Evolutionary conservation across 1,284 basidiomycete genomes (phyloP).

Genomic region (Ganoderma multipileum): DNA sequence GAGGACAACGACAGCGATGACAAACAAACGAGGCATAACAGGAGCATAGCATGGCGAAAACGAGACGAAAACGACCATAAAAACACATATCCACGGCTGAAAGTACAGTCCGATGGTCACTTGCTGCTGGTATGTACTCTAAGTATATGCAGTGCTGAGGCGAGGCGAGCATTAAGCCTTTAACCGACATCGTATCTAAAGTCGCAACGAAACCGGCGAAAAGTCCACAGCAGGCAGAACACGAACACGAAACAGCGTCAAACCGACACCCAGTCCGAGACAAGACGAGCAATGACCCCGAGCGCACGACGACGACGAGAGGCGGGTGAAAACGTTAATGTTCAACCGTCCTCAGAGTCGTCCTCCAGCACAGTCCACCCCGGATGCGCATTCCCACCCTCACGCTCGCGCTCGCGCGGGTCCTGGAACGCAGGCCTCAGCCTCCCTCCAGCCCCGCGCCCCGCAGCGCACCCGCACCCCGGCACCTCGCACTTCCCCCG

Average conservation of each 20-base stretch:
- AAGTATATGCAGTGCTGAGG: neutral
- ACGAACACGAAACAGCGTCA: neutral
- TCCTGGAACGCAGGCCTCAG: constrained; percentile 29
- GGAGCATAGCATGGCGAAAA: neutral
- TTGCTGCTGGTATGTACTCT: neutral
- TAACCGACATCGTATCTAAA: too few species aligned
- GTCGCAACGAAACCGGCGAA: too few species aligned
- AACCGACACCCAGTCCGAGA: neutral
- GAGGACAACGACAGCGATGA: neutral
- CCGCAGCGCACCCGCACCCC: constrained; percentile 22
- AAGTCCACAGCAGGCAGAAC: too few species aligned
- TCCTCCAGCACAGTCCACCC: constrained; percentile 29
- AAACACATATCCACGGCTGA: neutral
- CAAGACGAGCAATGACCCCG: neutral
- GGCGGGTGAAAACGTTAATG: too few species aligned
- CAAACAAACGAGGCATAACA: neutral
- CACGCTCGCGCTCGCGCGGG: neutral
- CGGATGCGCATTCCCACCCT: neutral
- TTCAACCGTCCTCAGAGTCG: constrained; percentile 19
- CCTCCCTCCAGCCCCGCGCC: constrained; percentile 17
- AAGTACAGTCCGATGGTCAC: neutral
- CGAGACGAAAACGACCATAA: neutral
- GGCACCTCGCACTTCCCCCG: constrained; percentile 22
- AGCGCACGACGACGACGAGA: neutral
- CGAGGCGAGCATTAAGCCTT: neutral